A percentile compares a stretch with the other conserved stretches of the same genome.
Conservation (phyloP, 352 stramenopile genomes). For the Pythium rhizo-oryzae region DNA sequence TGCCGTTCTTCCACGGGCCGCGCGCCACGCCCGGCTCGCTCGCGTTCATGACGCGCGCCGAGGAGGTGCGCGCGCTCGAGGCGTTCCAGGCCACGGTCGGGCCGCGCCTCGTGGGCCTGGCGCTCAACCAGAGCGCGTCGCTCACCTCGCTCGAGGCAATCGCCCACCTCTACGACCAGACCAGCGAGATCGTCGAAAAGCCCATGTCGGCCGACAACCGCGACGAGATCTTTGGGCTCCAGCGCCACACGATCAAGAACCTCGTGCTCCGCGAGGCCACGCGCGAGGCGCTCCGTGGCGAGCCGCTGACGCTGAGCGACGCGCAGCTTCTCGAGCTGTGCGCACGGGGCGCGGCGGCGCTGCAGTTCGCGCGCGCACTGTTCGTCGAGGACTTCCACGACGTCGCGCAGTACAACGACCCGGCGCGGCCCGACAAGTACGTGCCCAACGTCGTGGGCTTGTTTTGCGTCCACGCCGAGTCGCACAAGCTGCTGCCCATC, state of each 20-base stretch:
- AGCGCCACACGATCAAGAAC: constrained; percentile 37
- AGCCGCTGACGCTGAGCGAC: neutral
- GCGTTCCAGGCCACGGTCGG: constrained; percentile 29
- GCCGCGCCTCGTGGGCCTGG: constrained; percentile 25
- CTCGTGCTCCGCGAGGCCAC: constrained; percentile 6
- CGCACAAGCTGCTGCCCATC: constrained; percentile 40
- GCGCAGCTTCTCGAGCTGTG: constrained; percentile 5
- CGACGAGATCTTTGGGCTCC: constrained; percentile 41
- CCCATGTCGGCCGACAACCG: constrained; percentile 36
- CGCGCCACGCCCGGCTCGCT: constrained; percentile 18
- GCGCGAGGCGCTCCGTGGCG: neutral
- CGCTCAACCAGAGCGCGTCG: constrained; percentile 14
- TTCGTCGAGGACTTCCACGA: constrained; percentile 45
- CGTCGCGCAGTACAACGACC: constrained; percentile 38
- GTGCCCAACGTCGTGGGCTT: constrained; percentile 34
- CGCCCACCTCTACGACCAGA: constrained; percentile 15
- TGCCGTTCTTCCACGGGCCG: constrained; percentile 20
- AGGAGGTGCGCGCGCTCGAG: constrained; percentile 29
- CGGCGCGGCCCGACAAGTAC: constrained; percentile 34
- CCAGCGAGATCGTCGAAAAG: constrained; percentile 18
- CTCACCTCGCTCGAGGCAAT: constrained; percentile 12
- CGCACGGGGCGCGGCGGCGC: neutral
- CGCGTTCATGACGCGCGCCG: constrained; percentile 34
- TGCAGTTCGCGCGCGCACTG: constrained; percentile 25
- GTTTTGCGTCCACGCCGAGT: constrained; percentile 19